Conservation (phyloP, 1,284 basidiomycete genomes). For the Tranzscheliella williamsii region DNA sequence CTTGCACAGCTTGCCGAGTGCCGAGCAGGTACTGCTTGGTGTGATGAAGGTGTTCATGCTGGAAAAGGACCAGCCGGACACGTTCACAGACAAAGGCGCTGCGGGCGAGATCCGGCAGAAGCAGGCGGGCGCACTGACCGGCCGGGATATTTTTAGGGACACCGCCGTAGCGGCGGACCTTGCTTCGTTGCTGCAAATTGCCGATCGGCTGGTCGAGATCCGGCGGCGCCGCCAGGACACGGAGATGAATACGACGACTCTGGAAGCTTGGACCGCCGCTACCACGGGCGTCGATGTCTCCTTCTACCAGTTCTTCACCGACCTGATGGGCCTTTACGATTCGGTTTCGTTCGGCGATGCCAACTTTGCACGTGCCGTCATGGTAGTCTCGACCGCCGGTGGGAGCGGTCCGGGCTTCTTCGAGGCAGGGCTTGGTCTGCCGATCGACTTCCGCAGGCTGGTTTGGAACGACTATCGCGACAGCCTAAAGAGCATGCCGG, state of each 20-base stretch:
- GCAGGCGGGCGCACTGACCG: slow-evolving; percentile 41
- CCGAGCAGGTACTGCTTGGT: slow-evolving; percentile 65
- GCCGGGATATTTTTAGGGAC: slow-evolving; percentile 73
- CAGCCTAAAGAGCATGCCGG: slow-evolving; percentile 48
- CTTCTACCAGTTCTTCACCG: slow-evolving; percentile 93
- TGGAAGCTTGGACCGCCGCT: slow-evolving; percentile 16
- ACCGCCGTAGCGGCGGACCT: slow-evolving; percentile 68
- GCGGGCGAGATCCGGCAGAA: slow-evolving; percentile 11
- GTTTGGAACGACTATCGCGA: slow-evolving; percentile 80
- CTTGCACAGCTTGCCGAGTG: slow-evolving; percentile 17
- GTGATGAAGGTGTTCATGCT: slow-evolving; percentile 96
- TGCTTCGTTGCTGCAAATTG: slow-evolving; percentile 57
- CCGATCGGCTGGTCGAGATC: slow-evolving; percentile 26
- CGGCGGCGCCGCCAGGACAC: neutral
- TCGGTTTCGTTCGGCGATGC: slow-evolving; percentile 83
- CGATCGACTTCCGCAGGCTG: slow-evolving; percentile 76
- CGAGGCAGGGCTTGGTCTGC: slow-evolving; percentile 69
- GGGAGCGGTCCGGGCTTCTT: slow-evolving; percentile 2
- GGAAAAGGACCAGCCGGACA: slow-evolving; percentile 60
- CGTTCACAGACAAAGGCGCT: slow-evolving; percentile 11
- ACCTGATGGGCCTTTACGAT: slow-evolving; percentile 85
- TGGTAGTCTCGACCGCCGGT: slow-evolving; percentile 66
- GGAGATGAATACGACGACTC: slow-evolving; percentile 64
- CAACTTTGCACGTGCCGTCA: slow-evolving; percentile 75
- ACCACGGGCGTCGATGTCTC: slow-evolving; percentile 47